phyloP scores from a whole-genome alignment of 2,329 filamentous ascomycete genomes.

The Penicillium sp. region DNA sequence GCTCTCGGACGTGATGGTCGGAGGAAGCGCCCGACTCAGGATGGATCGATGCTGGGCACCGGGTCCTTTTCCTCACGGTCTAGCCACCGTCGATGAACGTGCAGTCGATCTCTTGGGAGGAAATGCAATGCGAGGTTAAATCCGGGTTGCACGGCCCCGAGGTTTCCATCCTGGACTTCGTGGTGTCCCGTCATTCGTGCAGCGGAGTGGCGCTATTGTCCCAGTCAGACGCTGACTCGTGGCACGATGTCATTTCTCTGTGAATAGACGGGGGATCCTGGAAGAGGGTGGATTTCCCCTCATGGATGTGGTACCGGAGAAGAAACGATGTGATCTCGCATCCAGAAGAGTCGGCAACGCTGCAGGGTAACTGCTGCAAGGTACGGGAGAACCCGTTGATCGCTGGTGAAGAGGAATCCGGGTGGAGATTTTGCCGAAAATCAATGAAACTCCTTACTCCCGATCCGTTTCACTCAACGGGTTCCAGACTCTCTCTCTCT shows the following conservation, averaged over 20 bases:
- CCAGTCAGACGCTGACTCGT: conserved; percentile 3
- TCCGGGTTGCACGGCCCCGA: conserved; percentile 20
- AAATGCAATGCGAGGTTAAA: conserved; percentile 29
- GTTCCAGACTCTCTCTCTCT: too few relatives aligned
- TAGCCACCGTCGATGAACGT: conserved; percentile 25
- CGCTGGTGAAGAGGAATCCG: neutral
- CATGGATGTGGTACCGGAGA: too few relatives aligned
- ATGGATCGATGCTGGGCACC: too few relatives aligned
- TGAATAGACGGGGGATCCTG: neutral
- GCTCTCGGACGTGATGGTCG: conserved; percentile 8
- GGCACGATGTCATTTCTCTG: conserved; percentile 5
- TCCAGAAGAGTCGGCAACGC: too few relatives aligned
- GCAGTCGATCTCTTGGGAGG: conserved; percentile 26
- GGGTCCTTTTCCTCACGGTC: too few relatives aligned
- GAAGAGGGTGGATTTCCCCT: too few relatives aligned
- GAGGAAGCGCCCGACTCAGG: conserved; percentile 4
- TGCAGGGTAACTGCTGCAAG: conserved; percentile 26
- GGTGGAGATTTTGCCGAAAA: too few relatives aligned
- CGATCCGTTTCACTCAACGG: too few relatives aligned
- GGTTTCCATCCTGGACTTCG: conserved; percentile 14
- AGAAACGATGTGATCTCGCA: too few relatives aligned
- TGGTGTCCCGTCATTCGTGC: conserved; percentile 17
- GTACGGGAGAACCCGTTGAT: conserved; percentile 26
- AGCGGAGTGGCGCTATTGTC: conserved; percentile 2
- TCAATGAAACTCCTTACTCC: too few relatives aligned